Evolutionary conservation across 1,284 basidiomycete species (phyloP).

Genomic region (Meripilus lineatus): DNA sequence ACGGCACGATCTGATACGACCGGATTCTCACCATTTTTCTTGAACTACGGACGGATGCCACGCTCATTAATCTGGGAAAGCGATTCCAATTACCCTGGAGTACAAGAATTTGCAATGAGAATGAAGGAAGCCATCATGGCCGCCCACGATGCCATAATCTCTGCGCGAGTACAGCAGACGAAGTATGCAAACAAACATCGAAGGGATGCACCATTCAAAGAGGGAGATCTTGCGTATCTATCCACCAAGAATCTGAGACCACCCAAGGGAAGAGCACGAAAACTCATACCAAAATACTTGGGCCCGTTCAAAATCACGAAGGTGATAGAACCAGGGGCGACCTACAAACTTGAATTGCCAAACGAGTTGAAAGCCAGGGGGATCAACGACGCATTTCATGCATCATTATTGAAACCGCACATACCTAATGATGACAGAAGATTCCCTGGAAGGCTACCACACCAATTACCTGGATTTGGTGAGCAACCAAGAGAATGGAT

Average conservation of each 20-base stretch:
- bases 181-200: constrained; percentile 20
- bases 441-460: constrained; percentile 17
- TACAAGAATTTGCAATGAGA: background rate
- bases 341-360: constrained; percentile 21
- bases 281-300: constrained; percentile 26
- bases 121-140: constrained; percentile 4
- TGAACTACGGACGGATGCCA: constrained; percentile 31
- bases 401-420: constrained; percentile 22
- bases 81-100: background rate
- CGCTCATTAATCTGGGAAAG: constrained; percentile 3
- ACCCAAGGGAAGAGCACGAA: constrained; percentile 24
- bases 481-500: constrained; percentile 23
- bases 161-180: constrained; percentile 16
- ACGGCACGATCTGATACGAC: constrained; percentile 31
- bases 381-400: no score
- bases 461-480: no score
- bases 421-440: constrained; percentile 24
- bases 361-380: constrained; percentile 16
- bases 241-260: constrained; percentile 28
- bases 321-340: constrained; percentile 9
- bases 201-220: constrained; percentile 9
- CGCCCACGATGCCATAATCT: constrained; percentile 23
- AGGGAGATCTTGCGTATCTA: constrained; percentile 25
- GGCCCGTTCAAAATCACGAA: constrained; percentile 23
- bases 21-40: constrained; percentile 29